Conservation (phyloP, 2,329 filamentous ascomycete species). For the Xylaria sp. region DNA sequence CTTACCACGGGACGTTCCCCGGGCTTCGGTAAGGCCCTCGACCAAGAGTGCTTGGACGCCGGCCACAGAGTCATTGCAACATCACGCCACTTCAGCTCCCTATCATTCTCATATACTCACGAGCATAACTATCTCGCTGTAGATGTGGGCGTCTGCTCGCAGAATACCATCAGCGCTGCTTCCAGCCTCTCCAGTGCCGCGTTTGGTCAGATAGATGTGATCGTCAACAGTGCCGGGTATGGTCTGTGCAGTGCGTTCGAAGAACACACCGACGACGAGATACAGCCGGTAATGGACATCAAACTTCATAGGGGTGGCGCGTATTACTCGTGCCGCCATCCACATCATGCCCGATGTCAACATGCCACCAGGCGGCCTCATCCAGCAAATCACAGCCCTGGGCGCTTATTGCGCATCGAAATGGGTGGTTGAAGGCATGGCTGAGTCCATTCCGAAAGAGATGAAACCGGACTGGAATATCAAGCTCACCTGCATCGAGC, state of each 20-base stretch:
- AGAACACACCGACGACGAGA: background rate
- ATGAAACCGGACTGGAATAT: slow-evolving; percentile 8
- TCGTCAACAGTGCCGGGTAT: background rate
- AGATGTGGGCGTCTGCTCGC: background rate
- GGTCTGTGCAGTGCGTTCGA: slow-evolving; percentile 10
- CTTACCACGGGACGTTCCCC: background rate
- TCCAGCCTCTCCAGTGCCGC: background rate
- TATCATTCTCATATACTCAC: background rate
- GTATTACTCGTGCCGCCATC: background rate
- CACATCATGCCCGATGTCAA: slow-evolving; percentile 3
- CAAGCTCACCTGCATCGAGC: slow-evolving; percentile 1
- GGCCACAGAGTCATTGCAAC: background rate
- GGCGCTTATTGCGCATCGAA: slow-evolving; percentile 14
- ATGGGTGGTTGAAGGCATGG: slow-evolving; percentile 6
- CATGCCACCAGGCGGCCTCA: slow-evolving; percentile 1
- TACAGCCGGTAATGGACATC: background rate
- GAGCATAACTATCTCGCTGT: slow-evolving; percentile 4
- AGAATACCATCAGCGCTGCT: background rate
- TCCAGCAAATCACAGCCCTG: slow-evolving; percentile 1
- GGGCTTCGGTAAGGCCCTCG: background rate
- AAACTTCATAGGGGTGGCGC: background rate
- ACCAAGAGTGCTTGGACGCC: background rate
- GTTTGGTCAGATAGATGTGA: slow-evolving; percentile 1
- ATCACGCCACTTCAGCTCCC: background rate
- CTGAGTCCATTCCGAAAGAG: background rate